Evolutionary conservation across 2,329 filamentous ascomycete species (phyloP).

Genomic region (Graphilbum fragrans): DNA sequence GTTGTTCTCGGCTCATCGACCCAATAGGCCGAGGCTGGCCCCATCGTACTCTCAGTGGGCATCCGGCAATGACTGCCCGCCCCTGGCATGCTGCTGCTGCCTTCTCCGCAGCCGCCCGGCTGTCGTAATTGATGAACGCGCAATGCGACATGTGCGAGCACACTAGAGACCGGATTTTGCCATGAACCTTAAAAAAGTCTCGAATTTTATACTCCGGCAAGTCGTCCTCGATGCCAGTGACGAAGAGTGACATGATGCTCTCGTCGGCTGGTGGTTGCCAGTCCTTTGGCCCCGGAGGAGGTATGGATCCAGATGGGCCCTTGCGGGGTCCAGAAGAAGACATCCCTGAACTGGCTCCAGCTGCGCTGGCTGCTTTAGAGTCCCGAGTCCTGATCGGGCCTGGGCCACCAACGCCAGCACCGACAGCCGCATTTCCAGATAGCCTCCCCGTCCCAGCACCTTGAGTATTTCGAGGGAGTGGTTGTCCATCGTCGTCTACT

Average conservation of each 20-base stretch:
- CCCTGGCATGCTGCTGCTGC: constrained; percentile 80
- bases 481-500: constrained; percentile 46
- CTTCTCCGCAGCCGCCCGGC: constrained; percentile 70
- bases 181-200: constrained; percentile 79
- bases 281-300: constrained; percentile 74
- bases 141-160: constrained; percentile 97
- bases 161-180: constrained; percentile 82
- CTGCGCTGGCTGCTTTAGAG: constrained; percentile 37
- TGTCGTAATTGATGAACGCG: constrained; percentile 90
- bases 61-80: constrained; percentile 79
- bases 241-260: constrained; percentile 85
- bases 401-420: constrained; percentile 47
- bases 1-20: constrained; percentile 77
- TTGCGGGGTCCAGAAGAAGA: constrained; percentile 31
- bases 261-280: constrained; percentile 73
- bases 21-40: constrained; percentile 86
- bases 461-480: constrained; percentile 13
- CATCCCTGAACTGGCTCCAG: constrained; percentile 32
- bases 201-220: constrained; percentile 85
- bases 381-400: constrained; percentile 73
- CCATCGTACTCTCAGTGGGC: constrained; percentile 83
- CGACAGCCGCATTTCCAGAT: constrained; percentile 34
- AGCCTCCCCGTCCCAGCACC: too few relatives aligned
- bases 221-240: constrained; percentile 93
- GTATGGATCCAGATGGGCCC: constrained; percentile 54